Base-by-base conservation (phyloP, 768 basidiomycete genomes). In the Xerocomellus chrysenteron region DNA sequence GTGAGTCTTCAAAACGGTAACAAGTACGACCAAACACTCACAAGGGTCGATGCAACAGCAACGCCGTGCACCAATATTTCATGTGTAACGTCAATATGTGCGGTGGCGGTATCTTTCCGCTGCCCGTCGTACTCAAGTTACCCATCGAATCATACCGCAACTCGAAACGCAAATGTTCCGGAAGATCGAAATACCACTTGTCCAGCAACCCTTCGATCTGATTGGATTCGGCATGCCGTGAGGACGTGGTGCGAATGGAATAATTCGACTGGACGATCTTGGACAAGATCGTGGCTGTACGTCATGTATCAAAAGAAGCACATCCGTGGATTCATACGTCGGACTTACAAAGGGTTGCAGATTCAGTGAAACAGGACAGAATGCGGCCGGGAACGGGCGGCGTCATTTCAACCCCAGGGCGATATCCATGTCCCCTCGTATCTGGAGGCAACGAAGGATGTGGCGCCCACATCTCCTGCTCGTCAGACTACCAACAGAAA, bases 1-100 rank as follows among this genome's bases (percentile, higher is more conserved):
- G 19, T 66, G n/a, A 65, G 43, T 21, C 52, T 14, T 26, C 33
- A 32, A 48, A 49, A 54, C 24, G 50, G 45, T 40, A 36, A 32
- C 17, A 47, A 41, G 49, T 1, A 36, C 19, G 7, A 50, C 21
- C 19, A 13, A 55, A 36, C 24, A 76, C 87, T 74, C 68, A 90
- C 88, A 91, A 91, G 12, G 90, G 90, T 17, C 90, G 82, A 68
- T 92, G 89, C 48, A 92, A 72, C 30, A 92, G 66, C 33, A 92
- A 68, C 24, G 86, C 83, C 12, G 88, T 82, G 65, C 87, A 89
- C 90, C 90, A 92, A 65, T 91, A 92, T 64, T 90, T 87, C 88
- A 92, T 87, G 65, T 92, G 90, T 48, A 92, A 73, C 40, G 86
- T 87, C 54, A 92, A 72, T 26, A 89, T 73, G 60, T 89, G 85